Evolutionary conservation across 2,329 filamentous ascomycete genomes (phyloP), one percentile per base, ranked within the genome.

Genomic region (Ustilaginoidea virens): DNA sequence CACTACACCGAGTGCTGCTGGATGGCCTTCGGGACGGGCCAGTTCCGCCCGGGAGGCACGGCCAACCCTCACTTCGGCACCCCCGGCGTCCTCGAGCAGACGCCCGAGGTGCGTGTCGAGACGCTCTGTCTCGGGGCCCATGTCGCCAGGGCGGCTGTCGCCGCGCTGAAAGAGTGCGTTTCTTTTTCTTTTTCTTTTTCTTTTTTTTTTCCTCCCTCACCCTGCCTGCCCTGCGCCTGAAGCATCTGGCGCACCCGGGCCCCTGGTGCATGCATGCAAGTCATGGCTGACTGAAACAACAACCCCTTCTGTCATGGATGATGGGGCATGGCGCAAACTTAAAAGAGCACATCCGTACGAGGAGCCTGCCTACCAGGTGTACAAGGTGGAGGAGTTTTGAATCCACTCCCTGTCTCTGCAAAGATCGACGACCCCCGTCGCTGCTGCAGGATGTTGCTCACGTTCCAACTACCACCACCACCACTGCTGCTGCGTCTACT

Each of bases 51-150:
- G 0, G 70, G 69, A 1, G 58, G 60, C 31, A 47, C 55, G 0
- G 72, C 76, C 1, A 74, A 73, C 27, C 76, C 76, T 3, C 53
- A 70, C 41, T 70, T 80, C 36, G 77, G 76, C 0, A 51, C 52
- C 7, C 52, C 60, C 1, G 72, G 73, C 1, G 47, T 55, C 23
- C 41, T 80, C 1, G 72, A 80, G 47, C 47, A 69, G 33, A 58
- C 69, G 0, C 58, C 65, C 4, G 76, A 81, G 48, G 57, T 66
- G 2, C 61, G 63, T 27, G 68, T 78, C 11, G 75, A 82, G 55
- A 66, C 67, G 1, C 43, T 78, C 3, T 74, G 72, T 43, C 39
- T 69, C 1, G 71, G 73, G 0, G 61, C 66, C 40, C 67, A 76
- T 7, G 57, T 67, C 12, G 29, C 60, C 0, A 58, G 53, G 35